Base-by-base conservation (phyloP, 805 yeast genomes). In the Sungouiella thailandica region DNA sequence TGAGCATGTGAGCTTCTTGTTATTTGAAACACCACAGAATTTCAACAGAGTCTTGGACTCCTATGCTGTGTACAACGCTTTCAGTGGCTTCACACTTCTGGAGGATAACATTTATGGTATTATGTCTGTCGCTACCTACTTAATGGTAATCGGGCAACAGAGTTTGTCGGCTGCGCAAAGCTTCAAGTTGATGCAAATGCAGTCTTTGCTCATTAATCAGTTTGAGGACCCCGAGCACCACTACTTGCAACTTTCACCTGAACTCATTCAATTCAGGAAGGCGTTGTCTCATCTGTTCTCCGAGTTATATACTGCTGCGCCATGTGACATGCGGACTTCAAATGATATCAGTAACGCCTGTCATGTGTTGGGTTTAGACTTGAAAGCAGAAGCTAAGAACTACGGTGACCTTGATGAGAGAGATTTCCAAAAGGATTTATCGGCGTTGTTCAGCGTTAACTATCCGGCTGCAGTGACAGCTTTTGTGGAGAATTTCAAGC, bases 191-290 rank as follows among this genome's bases (percentile, higher is more conserved):
- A 39, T 56, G 28, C 49, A 58, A 9, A 55, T 50, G 30, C 59
- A 61, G 34, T 46, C 67, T 7, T 37, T 41, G 18, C 37, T 66
- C 33, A 44, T 62, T 15, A 55, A 58, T 34, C 57, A 61, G 39
- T 57, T 65, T 28, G 69, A 66, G 35, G 64, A 62, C 32, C 49
- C 66, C 7, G 67, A 63, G 19, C 57, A 60, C 29, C 60, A 60
- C 38, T 66, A 65, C 43, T 35, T 64, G 31, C 56, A 52, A 24
- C 43, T 62, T 25, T 47, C 49, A 18, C 39, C 42, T 0, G 59
- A 58, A 17, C 37, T 58, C 11, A 19, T 17, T 5, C 36, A 36
- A 4, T 60, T 59, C 35, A 53, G 48, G 31, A 19, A 10, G 3
- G 25, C 25, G 6, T 44, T 57, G 31, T 43, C 38, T 3, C 29